Base-by-base conservation (phyloP, 176 grass and related monocot species). In the Cenchrus fungigraminus region DNA sequence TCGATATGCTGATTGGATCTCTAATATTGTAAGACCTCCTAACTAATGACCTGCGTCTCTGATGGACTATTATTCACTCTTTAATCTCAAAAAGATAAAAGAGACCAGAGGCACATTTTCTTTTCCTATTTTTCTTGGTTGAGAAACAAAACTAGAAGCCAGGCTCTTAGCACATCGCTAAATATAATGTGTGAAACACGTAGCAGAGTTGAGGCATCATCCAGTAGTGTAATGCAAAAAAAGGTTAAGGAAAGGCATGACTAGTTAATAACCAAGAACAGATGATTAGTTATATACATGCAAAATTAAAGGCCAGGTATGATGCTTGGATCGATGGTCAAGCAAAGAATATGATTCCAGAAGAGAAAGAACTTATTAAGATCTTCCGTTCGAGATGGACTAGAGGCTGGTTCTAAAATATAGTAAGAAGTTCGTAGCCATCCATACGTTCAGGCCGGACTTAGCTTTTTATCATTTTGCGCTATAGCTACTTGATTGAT, bases 311-410 rank as follows among this genome's bases (percentile, higher is more conserved):
- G 53, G 6, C 13, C 44, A 28, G 20, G 7, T 7, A 57, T 59
- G n/a, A 46, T 47, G 13, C 8, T 31, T 47, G 13, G 53, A 44
- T 58, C 52, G 40, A 19, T 71, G 66, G 20, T 71, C 65, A 82
- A 70, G 51, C 79, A 60, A 82, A 58, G 79, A 71, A 47, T 8
- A 7, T 28, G 79, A 82, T 82, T 71, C 79, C 7, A 20, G 32
- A 11, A 71, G 51, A 4, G 51, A 6, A 58, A 58, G 43, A 82
- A 25, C 25, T 46, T 14, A 16, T 25, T 25, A 25, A 25, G n/a
- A 81, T 52, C n/a, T 29, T 2, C 55, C 34, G 34, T 44, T 77
- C 0, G 5, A 0, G 10, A 58, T 43, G 32, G 2, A 76, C 32
- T 12, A 43, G 19, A 76, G 34, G 74, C 32, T 42, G 17, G 34